phyloP scores from a whole-genome alignment of 2,329 filamentous ascomycete genomes.

The Epicoccum nigrum region DNA sequence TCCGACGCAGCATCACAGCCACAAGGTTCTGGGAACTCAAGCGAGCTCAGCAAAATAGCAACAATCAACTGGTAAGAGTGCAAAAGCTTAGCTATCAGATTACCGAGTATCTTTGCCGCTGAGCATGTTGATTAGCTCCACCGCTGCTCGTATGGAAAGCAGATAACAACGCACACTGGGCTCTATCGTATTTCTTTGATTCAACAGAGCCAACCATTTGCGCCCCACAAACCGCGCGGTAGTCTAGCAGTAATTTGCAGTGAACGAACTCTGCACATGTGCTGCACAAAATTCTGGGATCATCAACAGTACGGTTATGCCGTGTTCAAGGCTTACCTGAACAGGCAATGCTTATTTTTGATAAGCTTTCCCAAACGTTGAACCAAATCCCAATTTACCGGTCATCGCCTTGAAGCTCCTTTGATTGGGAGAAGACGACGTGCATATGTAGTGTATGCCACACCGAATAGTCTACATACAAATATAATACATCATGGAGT shows the following conservation, averaged over 20 bases:
- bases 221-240: neutral
- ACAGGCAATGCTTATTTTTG: slow-evolving; percentile 16
- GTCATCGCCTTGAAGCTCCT: no score
- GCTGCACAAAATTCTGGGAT: neutral
- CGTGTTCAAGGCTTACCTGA: slow-evolving; percentile 3
- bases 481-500: no score
- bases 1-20: neutral
- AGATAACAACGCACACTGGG: slow-evolving; percentile 1
- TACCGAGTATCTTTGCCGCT: no score
- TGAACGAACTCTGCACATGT: neutral
- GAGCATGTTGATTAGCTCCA: neutral
- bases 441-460: no score
- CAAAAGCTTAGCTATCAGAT: no score
- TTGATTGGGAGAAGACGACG: neutral
- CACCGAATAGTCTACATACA: no score
- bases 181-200: slow-evolving; percentile 11
- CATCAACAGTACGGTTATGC: no score
- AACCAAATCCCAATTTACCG: neutral
- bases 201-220: slow-evolving; percentile 3
- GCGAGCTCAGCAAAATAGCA: no score
- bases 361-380: slow-evolving; percentile 19
- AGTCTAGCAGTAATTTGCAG: no score
- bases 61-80: no score
- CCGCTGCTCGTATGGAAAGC: slow-evolving; percentile 17
- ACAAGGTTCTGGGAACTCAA: neutral